phyloP scores from a whole-genome alignment of 2,329 filamentous ascomycete species.

The Emericellopsis atlantica region DNA sequence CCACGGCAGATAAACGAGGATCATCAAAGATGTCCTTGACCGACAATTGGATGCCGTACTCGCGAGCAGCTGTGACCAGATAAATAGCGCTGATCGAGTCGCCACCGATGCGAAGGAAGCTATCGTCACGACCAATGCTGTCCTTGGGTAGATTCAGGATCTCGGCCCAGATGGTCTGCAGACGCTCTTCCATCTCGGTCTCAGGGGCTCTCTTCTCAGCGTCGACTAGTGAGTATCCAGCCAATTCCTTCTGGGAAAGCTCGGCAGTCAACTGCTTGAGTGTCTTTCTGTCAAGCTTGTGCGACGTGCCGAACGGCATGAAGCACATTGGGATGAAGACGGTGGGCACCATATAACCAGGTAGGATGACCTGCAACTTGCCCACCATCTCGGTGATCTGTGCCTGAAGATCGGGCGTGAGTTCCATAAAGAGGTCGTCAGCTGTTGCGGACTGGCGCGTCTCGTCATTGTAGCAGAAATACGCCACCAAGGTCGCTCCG shows the following conservation, averaged over 20 bases:
- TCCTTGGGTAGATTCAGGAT: slow-evolving; percentile 3
- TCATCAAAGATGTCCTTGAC: slow-evolving; percentile 2
- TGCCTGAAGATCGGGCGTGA: neutral
- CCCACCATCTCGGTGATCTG: neutral
- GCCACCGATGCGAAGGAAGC: slow-evolving; percentile 9
- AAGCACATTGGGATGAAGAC: slow-evolving; percentile 3
- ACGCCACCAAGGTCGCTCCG: neutral
- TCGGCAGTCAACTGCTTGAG: slow-evolving; percentile 1
- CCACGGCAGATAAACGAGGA: slow-evolving; percentile 1
- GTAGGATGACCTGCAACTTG: slow-evolving; percentile 1
- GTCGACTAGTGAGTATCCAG: neutral
- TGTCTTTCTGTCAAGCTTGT: slow-evolving; percentile 5
- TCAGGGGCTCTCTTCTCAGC: slow-evolving; percentile 1
- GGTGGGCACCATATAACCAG: slow-evolving; percentile 6
- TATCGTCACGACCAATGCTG: slow-evolving; percentile 5
- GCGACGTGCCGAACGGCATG: slow-evolving; percentile 6
- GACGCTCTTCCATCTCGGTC: slow-evolving; percentile 3
- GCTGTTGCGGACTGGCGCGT: neutral
- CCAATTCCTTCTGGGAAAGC: neutral
- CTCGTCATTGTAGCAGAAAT: slow-evolving; percentile 1
- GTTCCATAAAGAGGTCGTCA: slow-evolving; percentile 2
- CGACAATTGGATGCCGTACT: slow-evolving; percentile 1
- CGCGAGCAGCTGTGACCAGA: slow-evolving; percentile 8
- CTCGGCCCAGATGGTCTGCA: slow-evolving; percentile 7
- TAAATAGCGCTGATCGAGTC: slow-evolving; percentile 12